phyloP scores from a whole-genome alignment of 768 basidiomycete genomes.

The Trametes cubensis region DNA sequence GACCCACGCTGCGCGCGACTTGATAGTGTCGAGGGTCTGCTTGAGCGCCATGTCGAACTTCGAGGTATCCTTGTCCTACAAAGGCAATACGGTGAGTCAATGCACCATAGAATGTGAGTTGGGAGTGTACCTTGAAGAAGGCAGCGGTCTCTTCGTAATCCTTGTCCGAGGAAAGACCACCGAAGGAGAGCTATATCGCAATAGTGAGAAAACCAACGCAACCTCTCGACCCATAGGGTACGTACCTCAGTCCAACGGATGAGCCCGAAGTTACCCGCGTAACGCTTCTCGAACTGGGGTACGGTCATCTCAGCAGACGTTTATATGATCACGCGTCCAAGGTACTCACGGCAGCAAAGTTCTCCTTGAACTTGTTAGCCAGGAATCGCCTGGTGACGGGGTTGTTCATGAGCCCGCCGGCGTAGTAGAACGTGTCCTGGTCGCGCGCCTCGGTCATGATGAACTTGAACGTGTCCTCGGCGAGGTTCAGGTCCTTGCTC shows the following conservation, averaged over 20 bases:
- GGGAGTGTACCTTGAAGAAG: slow-evolving; percentile 73
- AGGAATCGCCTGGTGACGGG: slow-evolving; percentile 39
- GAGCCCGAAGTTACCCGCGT: slow-evolving; percentile 16
- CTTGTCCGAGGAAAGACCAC: slow-evolving; percentile 57
- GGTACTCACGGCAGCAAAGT: slow-evolving; percentile 32
- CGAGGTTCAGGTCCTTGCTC: slow-evolving; percentile 40
- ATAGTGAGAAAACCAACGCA: background rate
- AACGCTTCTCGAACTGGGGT: slow-evolving; percentile 18
- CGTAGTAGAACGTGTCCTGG: slow-evolving; percentile 40
- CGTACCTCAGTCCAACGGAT: slow-evolving; percentile 19
- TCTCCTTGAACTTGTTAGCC: slow-evolving; percentile 43
- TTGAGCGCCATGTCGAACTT: slow-evolving; percentile 66
- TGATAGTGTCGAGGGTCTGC: slow-evolving; percentile 71
- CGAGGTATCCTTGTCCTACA: slow-evolving; percentile 65
- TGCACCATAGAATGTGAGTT: no score
- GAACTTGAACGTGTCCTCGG: slow-evolving; percentile 47
- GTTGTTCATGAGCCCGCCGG: slow-evolving; percentile 42
- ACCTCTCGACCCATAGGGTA: background rate
- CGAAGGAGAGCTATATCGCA: slow-evolving; percentile 6
- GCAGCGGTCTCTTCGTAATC: slow-evolving; percentile 64
- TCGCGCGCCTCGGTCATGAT: slow-evolving; percentile 34
- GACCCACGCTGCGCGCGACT: slow-evolving; percentile 61
- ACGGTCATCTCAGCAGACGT: background rate
- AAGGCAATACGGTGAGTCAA: background rate
- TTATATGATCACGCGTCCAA: background rate